Conservation (phyloP, 768 basidiomycete species). For the Dentipellis sp. region DNA sequence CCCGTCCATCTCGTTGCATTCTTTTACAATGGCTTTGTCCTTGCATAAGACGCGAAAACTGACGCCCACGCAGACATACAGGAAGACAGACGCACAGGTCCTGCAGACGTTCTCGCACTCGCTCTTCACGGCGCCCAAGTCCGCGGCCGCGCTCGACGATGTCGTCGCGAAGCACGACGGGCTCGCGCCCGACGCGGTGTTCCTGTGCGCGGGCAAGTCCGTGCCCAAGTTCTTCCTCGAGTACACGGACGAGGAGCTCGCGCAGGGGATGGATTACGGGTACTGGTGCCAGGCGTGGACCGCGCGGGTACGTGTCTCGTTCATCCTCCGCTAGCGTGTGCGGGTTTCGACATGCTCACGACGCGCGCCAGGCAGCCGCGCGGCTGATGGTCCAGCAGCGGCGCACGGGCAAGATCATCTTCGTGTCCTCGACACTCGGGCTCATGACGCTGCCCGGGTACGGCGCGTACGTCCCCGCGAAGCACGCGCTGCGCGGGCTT, state of each 20-base stretch:
- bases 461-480: constrained; percentile 69
- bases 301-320: constrained; percentile 33
- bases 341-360: no score
- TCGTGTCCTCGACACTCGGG: constrained; percentile 66
- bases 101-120: constrained; percentile 60
- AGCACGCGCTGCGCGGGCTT: constrained; percentile 78
- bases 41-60: not conserved
- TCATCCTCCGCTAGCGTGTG: no score
- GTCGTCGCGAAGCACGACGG: constrained; percentile 45
- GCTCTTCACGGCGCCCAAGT: constrained; percentile 40
- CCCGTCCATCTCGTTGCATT: no score
- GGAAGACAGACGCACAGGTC: constrained; percentile 46
- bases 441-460: constrained; percentile 73
- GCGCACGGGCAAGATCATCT: constrained; percentile 56
- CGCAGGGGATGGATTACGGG: constrained; percentile 39
- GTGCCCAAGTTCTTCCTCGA: constrained; percentile 71
- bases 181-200: constrained; percentile 60
- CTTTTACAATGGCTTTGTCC: not conserved
- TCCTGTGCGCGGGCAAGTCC: constrained; percentile 68
- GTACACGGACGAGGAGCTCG: constrained; percentile 46
- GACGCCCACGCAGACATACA: constrained; percentile 31
- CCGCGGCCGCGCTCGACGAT: constrained; percentile 51
- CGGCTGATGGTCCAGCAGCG: constrained; percentile 51
- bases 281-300: constrained; percentile 49
- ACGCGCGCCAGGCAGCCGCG: constrained; percentile 46